These are phyloP conservation scores for Triticum timopheevii DNA, from an alignment of 176 grass and related monocot species.

Conservation along the genomic window DNA sequence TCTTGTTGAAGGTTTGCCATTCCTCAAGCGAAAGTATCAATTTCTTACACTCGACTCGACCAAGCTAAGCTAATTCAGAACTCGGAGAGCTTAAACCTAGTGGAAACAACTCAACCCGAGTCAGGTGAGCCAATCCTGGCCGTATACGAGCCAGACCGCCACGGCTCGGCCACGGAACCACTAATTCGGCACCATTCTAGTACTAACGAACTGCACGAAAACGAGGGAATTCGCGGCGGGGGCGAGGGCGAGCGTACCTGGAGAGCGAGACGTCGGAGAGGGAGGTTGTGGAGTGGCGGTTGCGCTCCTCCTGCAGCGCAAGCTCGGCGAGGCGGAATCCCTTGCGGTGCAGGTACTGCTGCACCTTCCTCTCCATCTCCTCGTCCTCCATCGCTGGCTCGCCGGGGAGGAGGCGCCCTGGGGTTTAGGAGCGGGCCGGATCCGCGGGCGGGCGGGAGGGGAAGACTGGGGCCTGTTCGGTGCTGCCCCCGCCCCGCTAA, in stretches of 20 bases:
- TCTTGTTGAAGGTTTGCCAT: neutral
- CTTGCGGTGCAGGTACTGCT: slow-evolving; percentile 84
- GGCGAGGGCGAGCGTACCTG: slow-evolving; percentile 29
- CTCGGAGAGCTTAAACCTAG: neutral
- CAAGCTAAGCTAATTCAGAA: slow-evolving; percentile 5
- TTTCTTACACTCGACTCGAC: neutral
- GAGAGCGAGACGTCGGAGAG: slow-evolving; percentile 49
- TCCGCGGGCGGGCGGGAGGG: neutral
- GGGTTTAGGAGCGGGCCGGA: neutral
- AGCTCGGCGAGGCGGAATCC: slow-evolving; percentile 83
- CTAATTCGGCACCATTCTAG: neutral
- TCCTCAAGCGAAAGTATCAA: neutral
- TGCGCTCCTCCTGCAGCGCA: slow-evolving; percentile 86
- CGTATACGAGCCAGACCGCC: no score
- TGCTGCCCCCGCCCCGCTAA: no score
- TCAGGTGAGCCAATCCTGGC: neutral
- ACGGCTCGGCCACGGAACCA: neutral
- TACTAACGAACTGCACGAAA: neutral
- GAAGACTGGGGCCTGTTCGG: no score
- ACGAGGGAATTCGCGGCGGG: neutral
- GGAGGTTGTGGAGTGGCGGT: slow-evolving; percentile 62
- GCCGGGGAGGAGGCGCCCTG: neutral
- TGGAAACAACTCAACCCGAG: neutral
- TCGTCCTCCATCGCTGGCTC: slow-evolving; percentile 70
- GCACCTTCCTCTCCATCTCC: slow-evolving; percentile 90